Evolutionary conservation across 495 filamentous ascomycete genomes (phyloP).

Genomic region (Hypomontagnella monticulosa): DNA sequence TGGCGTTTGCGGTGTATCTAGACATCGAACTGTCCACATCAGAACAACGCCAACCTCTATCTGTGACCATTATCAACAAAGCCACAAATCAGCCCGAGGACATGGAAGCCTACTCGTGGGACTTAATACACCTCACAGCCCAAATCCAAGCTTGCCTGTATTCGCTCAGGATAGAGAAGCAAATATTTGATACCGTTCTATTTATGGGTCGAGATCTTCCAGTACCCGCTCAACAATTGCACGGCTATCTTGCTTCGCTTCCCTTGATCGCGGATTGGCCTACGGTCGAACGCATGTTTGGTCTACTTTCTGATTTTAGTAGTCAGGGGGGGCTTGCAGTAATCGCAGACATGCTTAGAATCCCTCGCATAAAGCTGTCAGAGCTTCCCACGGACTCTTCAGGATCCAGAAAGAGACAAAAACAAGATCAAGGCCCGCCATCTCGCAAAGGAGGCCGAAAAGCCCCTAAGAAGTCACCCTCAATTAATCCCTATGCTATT

Average conservation of each 20-base stretch:
- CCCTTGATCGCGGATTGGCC: constrained; percentile 43
- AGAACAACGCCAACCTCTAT: constrained; percentile 29
- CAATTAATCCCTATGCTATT: constrained; percentile 38
- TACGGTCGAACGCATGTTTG: constrained; percentile 33
- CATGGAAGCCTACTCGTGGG: constrained; percentile 58
- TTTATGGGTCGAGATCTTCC: constrained; percentile 28
- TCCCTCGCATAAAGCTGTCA: constrained; percentile 6
- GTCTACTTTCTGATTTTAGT: constrained; percentile 16
- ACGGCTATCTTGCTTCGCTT: constrained; percentile 24
- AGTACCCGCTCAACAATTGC: constrained; percentile 23
- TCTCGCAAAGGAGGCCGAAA: constrained; percentile 11
- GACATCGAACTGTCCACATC: constrained; percentile 51
- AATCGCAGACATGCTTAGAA: constrained; percentile 34
- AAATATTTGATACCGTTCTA: constrained; percentile 56
- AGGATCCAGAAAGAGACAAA: constrained; percentile 10
- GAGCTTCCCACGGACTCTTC: background rate
- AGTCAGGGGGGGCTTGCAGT: constrained; percentile 14
- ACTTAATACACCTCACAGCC: constrained; percentile 69
- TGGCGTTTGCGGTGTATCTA: constrained; percentile 53
- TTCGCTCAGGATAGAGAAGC: constrained; percentile 71
- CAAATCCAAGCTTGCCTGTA: constrained; percentile 71
- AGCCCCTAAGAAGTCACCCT: constrained; percentile 9
- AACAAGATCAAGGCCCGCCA: constrained; percentile 3
- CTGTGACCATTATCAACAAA: constrained; percentile 21
- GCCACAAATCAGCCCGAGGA: constrained; percentile 10